Evolutionary conservation across 208 protist species (phyloP).

Genomic region (Crithidia sp.): DNA sequence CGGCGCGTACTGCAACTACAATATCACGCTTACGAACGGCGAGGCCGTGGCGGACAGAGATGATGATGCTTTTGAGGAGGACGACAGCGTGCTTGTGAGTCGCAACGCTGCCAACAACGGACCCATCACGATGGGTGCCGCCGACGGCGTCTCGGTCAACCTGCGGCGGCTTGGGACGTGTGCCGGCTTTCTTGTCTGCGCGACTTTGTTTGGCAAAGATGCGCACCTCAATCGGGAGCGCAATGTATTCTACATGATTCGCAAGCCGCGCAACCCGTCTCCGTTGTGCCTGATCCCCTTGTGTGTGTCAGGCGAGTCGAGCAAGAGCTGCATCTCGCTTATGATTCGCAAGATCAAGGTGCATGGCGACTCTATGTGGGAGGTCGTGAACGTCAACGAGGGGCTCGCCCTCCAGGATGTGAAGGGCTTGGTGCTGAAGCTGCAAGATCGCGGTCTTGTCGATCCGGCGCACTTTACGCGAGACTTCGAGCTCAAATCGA

Average conservation of each 20-base stretch:
- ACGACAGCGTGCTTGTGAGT: conserved; percentile 20
- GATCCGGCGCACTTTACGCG: conserved; percentile 58
- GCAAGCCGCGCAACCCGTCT: conserved; percentile 34
- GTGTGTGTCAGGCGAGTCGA: conserved; percentile 27
- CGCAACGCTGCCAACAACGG: conserved; percentile 31
- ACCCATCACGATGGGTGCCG: conserved; percentile 54
- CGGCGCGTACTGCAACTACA: conserved; percentile 60
- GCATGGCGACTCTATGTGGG: conserved; percentile 60
- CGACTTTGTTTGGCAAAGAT: conserved; percentile 66
- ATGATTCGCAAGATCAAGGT: conserved; percentile 71
- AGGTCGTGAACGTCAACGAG: conserved; percentile 78
- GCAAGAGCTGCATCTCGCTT: conserved; percentile 56
- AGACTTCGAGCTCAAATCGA: conserved; percentile 41
- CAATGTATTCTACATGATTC: conserved; percentile 73
- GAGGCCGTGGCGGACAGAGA: conserved; percentile 1
- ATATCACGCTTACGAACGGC: conserved; percentile 30
- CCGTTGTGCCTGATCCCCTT: conserved; percentile 69
- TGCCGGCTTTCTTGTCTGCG: conserved; percentile 55
- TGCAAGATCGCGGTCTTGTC: conserved; percentile 61
- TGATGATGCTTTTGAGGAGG: conserved; percentile 22
- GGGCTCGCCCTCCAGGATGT: conserved; percentile 52
- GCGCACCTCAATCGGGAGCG: conserved; percentile 31
- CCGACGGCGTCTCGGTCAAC: conserved; percentile 67
- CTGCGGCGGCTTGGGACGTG: conserved; percentile 55
- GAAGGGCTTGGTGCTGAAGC: conserved; percentile 50